Evolutionary conservation across 1,139 yeast species (phyloP).

Genomic region (Saccharomyces hybrid): DNA sequence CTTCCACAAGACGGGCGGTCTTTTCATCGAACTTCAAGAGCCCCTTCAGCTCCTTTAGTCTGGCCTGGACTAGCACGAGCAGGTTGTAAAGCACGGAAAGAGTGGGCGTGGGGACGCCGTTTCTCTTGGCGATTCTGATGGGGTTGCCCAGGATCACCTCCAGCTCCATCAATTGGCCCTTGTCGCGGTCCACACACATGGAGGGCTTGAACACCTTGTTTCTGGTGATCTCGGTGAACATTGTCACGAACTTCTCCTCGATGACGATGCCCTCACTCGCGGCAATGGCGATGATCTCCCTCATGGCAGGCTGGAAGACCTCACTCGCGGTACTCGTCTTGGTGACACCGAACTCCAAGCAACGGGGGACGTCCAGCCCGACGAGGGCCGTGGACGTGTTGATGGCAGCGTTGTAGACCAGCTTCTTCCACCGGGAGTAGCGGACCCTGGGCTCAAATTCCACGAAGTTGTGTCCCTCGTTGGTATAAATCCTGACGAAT

Average conservation of each 20-base stretch:
- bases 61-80: conserved; percentile 32
- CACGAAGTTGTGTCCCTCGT: conserved; percentile 31
- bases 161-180: conserved; percentile 46
- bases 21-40: conserved; percentile 24
- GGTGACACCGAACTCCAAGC: conserved; percentile 36
- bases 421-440: conserved; percentile 50
- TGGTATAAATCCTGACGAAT: conserved; percentile 38
- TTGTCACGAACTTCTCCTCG: conserved; percentile 37
- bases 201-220: conserved; percentile 51
- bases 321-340: conserved; percentile 35
- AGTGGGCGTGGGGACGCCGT: conserved; percentile 32
- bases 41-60: conserved; percentile 29
- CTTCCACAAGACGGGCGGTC: conserved; percentile 2
- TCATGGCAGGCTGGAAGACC: conserved; percentile 43
- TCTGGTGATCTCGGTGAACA: conserved; percentile 32
- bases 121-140: conserved; percentile 39
- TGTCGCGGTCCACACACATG: conserved; percentile 50
- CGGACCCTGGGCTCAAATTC: conserved; percentile 40
- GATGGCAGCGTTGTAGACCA: conserved; percentile 48
- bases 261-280: conserved; percentile 40
- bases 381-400: conserved; percentile 46
- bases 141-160: conserved; percentile 56
- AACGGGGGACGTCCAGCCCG: conserved; percentile 40
- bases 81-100: conserved; percentile 32
- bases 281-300: conserved; percentile 45